Base-by-base conservation (phyloP, 208 protist species). In the Sergeia podlipaevii region DNA sequence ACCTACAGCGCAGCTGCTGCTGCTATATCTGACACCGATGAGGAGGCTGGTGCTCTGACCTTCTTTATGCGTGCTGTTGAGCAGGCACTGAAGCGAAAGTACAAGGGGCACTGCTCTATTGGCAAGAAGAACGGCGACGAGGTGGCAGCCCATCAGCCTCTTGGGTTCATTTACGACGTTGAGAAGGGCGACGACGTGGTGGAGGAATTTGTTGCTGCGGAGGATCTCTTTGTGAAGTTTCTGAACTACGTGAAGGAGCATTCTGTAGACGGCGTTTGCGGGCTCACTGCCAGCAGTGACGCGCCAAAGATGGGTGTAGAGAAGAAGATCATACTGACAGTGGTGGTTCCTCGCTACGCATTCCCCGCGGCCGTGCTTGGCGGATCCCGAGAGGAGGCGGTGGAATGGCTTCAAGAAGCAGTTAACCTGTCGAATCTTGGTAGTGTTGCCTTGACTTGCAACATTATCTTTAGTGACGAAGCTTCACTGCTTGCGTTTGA, bases 201-300 rank as follows among this genome's bases (percentile, higher is more conserved):
- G 18, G 56, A 70, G 34, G 44, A 41, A 32, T 87, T 91, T 56
- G 43, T 91, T 42, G 63, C 68, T 3, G 78, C 78, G 24, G 76
- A 87, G 46, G 74, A 91, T 30, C 56, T 91, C 20, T 82, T 95
- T 39, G 71, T 91, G 3, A 60, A 72, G 30, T 92, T 91, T 56
- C 70, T 95, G 23, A 89, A 90, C 66, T 76, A 89, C 54, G 37
- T 95, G 8, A 95, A 95, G 65, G 68, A 77, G 52, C 80, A 86
- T 51, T 76, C 74, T 20, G 52, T 95, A 10, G 80, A 95, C 59
- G 73, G 65, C 7, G 81, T 77, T 8, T 95, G 88, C 50, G 77
- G 77, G 24, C 56, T 95, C 24, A 69, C 65, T 2, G 4, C 32
- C 17, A 50, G 38, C 6, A 61, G 39, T 2, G 46, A 50, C 5